Conservation (phyloP, 768 basidiomycete species). For the Psilocybe subaeruginosa region DNA sequence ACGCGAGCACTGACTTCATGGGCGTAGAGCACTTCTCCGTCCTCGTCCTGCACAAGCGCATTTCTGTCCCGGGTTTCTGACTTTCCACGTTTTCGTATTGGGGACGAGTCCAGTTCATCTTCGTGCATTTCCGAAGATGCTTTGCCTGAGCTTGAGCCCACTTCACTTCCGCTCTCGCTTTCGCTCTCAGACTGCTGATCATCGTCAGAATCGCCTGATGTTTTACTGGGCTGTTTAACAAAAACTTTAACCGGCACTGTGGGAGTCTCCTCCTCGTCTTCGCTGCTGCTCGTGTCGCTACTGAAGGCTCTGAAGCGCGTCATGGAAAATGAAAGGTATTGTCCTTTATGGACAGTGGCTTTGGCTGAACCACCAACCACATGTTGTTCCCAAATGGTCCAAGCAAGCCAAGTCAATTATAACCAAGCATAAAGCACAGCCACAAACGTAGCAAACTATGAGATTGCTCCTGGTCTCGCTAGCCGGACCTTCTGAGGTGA, state of each 20-base stretch:
- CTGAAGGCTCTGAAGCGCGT: conserved; percentile 69
- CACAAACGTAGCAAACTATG: neutral
- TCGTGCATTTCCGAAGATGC: conserved; percentile 54
- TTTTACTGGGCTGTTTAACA: conserved; percentile 4
- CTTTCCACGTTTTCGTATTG: conserved; percentile 22
- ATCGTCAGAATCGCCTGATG: conserved; percentile 30
- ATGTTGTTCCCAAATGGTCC: neutral
- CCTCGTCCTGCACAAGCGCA: conserved; percentile 57
- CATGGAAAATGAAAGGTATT: conserved; percentile 38
- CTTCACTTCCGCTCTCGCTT: conserved; percentile 28
- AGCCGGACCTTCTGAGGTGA: too few species aligned
- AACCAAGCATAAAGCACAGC: neutral
- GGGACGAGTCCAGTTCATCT: conserved; percentile 42
- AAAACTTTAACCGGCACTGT: conserved; percentile 23
- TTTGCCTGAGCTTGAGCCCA: conserved; percentile 37
- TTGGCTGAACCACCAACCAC: neutral
- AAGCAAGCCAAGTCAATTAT: neutral
- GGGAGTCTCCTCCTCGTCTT: conserved; percentile 33
- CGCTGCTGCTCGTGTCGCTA: conserved; percentile 64
- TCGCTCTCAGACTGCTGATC: conserved; percentile 28
- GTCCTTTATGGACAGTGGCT: neutral
- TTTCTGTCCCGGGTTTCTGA: conserved; percentile 35
- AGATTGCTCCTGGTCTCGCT: too few species aligned
- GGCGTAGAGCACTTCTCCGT: conserved; percentile 49
- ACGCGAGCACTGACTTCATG: conserved; percentile 44